phyloP scores from a whole-genome alignment of 1,284 basidiomycete species.

The Ganoderma meredithae region DNA sequence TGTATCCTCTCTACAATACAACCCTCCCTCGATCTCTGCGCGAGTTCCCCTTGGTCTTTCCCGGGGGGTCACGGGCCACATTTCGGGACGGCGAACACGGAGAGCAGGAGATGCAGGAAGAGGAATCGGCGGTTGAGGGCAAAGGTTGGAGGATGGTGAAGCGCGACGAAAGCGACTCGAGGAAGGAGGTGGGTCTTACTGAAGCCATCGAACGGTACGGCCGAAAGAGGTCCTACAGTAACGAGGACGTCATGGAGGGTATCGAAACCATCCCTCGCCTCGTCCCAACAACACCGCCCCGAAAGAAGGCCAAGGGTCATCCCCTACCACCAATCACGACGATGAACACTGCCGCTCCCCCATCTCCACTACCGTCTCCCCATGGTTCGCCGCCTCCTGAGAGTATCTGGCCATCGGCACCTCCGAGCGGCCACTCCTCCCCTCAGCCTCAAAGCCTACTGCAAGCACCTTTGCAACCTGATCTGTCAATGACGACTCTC shows the following conservation, averaged over 20 bases:
- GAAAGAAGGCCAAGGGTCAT: constrained; percentile 76
- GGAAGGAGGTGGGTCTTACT: constrained; percentile 64
- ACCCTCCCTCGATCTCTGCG: constrained; percentile 73
- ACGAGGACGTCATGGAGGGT: constrained; percentile 79
- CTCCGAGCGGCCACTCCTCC: constrained; percentile 76
- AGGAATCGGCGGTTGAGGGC: constrained; percentile 71
- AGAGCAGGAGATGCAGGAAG: constrained; percentile 72
- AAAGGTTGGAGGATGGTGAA: constrained; percentile 77
- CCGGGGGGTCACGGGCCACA: constrained; percentile 77
- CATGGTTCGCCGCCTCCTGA: constrained; percentile 81
- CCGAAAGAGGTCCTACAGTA: constrained; percentile 75
- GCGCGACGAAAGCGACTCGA: constrained; percentile 62
- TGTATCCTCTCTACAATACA: constrained; percentile 77
- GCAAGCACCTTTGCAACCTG: constrained; percentile 78
- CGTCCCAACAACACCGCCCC: constrained; percentile 62
- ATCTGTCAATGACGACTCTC: constrained; percentile 78
- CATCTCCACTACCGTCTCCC: constrained; percentile 82
- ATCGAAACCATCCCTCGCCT: constrained; percentile 65
- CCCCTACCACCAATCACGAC: constrained; percentile 63
- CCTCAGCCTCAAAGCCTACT: constrained; percentile 63
- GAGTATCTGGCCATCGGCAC: constrained; percentile 77
- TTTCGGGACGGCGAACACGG: constrained; percentile 73
- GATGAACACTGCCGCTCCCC: constrained; percentile 75
- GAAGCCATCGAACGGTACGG: constrained; percentile 85
- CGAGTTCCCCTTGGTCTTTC: constrained; percentile 78